phyloP scores from a whole-genome alignment of 2,329 filamentous ascomycete genomes.

The Ascochyta fabae region DNA sequence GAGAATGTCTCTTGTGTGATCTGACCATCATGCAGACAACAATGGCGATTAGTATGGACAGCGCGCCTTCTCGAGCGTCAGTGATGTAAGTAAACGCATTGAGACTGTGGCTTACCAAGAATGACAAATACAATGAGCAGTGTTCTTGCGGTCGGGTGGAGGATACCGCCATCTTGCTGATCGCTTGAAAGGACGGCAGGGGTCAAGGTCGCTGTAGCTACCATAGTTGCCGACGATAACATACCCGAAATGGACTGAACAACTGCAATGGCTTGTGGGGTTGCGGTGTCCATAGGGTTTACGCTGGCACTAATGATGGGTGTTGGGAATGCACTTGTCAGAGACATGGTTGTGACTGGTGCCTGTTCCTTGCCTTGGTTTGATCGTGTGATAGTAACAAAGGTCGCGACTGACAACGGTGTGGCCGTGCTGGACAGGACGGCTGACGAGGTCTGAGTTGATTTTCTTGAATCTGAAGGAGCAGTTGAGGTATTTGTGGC shows the following conservation, averaged over 20 bases:
- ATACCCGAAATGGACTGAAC: neutral
- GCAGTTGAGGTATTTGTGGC: neutral
- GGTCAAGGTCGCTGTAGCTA: neutral
- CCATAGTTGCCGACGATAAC: neutral
- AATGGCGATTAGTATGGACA: conserved; percentile 5
- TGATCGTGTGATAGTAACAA: conserved; percentile 7
- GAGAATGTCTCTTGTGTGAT: neutral
- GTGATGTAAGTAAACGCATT: neutral
- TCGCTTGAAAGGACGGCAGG: neutral
- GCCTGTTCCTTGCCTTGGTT: neutral
- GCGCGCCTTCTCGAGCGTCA: neutral
- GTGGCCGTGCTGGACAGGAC: neutral
- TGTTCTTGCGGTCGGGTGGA: conserved; percentile 7
- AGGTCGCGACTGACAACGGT: neutral
- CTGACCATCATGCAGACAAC: conserved; percentile 2
- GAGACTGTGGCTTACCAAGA: neutral
- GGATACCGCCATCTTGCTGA: neutral
- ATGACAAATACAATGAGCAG: conserved; percentile 6
- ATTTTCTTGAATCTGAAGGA: neutral
- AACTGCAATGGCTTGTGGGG: neutral
- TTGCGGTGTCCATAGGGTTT: neutral
- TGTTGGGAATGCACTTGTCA: neutral
- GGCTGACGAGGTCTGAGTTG: neutral
- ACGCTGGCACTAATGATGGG: neutral
- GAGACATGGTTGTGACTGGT: neutral